Evolutionary conservation across 345 rosid genomes (phyloP).

Genomic region (Physaria fendleri): DNA sequence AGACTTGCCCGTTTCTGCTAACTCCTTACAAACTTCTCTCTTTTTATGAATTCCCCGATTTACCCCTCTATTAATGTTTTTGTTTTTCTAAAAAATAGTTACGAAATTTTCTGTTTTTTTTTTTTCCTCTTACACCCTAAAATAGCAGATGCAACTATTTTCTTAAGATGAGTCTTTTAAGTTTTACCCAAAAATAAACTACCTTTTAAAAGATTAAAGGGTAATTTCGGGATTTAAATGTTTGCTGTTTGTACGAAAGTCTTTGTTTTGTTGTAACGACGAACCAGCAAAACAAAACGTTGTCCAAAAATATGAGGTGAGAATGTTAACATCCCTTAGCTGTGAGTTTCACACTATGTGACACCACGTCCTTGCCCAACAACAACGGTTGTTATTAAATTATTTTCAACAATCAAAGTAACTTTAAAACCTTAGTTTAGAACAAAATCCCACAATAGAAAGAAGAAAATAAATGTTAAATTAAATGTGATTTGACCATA

Average conservation of each 20-base stretch:
- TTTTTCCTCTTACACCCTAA: slow-evolving; percentile 1
- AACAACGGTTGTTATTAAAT: background rate
- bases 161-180: background rate
- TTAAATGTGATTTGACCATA: slow-evolving; percentile 18
- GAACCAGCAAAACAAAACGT: slow-evolving; percentile 25
- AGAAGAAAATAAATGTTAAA: background rate
- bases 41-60: slow-evolving; percentile 16
- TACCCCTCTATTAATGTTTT: slow-evolving; percentile 32
- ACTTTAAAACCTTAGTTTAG: background rate
- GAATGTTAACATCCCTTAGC: slow-evolving; percentile 18
- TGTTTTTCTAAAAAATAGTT: slow-evolving; percentile 3
- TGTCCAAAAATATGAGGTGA: slow-evolving; percentile 6
- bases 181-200: background rate
- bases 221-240: background rate
- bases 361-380: slow-evolving; percentile 16
- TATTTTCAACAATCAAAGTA: background rate
- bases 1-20: slow-evolving; percentile 66
- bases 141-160: background rate
- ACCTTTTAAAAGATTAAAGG: background rate
- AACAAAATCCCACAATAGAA: background rate
- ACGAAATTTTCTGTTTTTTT: background rate
- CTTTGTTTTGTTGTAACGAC: slow-evolving; percentile 44
- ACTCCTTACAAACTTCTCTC: background rate
- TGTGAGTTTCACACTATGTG: slow-evolving; percentile 29
- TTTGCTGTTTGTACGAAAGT: slow-evolving; percentile 10